These are phyloP conservation scores for Fraxinus paxiana DNA, from an alignment of 305 asterid genomes.

Conservation along the genomic window DNA sequence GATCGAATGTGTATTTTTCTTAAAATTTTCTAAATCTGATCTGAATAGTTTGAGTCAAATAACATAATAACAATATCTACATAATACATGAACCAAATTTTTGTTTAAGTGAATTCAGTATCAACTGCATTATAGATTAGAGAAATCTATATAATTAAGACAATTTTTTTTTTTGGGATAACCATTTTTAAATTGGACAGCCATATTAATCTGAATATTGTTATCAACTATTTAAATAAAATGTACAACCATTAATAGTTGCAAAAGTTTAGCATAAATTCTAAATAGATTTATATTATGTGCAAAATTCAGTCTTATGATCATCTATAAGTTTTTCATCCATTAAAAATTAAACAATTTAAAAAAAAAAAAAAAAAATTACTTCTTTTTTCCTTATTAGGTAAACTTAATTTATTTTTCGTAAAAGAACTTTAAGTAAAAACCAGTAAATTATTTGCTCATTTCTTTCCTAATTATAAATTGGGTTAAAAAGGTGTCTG, in stretches of 20 bases:
- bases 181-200: too few relatives aligned
- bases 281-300: too few relatives aligned
- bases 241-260: not conserved
- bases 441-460: not conserved
- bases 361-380: too few relatives aligned
- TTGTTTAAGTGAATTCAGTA: not conserved
- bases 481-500: not conserved
- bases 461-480: slow-evolving; percentile 16
- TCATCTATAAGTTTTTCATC: not conserved
- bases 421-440: not conserved
- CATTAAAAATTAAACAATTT: not conserved
- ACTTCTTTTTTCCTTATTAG: not conserved
- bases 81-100: too few relatives aligned
- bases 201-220: too few relatives aligned
- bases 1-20: not conserved
- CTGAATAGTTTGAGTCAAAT: too few relatives aligned
- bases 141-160: not conserved
- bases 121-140: not conserved
- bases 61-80: not conserved
- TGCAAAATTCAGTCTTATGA: not conserved
- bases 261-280: not conserved
- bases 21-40: too few relatives aligned
- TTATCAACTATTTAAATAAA: too few relatives aligned
- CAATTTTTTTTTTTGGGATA: not conserved
- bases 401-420: not conserved